These are phyloP conservation scores for Salvia rosmarinus DNA, from an alignment of 257 asterid genomes.

Conservation along the genomic window DNA sequence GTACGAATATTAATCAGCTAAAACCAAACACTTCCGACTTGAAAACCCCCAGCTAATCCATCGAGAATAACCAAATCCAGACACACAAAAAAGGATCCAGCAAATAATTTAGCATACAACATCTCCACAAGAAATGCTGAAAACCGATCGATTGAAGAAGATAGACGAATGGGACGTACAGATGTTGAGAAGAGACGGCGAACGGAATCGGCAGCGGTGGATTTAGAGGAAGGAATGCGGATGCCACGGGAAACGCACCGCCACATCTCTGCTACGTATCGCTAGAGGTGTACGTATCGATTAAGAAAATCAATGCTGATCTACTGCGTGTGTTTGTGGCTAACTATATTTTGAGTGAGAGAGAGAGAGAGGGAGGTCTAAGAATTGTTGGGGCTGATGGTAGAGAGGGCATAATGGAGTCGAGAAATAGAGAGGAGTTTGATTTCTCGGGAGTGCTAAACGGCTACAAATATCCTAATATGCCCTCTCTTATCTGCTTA, in stretches of 20 bases:
- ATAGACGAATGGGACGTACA: conserved; percentile 41
- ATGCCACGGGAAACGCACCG: conserved; percentile 90
- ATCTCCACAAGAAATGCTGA: background rate
- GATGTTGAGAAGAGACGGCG: conserved; percentile 71
- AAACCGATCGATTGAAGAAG: background rate
- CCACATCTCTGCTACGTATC: conserved; percentile 62
- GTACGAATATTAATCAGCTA: background rate
- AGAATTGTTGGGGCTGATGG: no score
- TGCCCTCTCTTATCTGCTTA: background rate
- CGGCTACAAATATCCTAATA: background rate
- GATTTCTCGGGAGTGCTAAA: conserved; percentile 10
- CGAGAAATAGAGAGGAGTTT: background rate
- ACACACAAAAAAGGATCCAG: background rate
- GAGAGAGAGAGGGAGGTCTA: background rate
- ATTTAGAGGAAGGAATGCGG: conserved; percentile 58
- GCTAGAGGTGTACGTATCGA: conserved; percentile 5
- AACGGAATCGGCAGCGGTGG: conserved; percentile 57
- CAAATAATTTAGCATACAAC: background rate
- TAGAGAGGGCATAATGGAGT: background rate
- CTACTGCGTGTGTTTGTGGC: background rate
- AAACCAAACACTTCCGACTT: background rate
- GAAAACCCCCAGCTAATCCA: conserved; percentile 19
- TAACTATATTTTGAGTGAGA: background rate
- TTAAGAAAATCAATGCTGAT: conserved; percentile 33
- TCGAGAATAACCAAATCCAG: conserved; percentile 29